Percentiles rank a stretch among this genome's conserved stretches.
Conservation (phyloP, 805 yeast species). For the Zygosaccharomyces gambellarensis region DNA sequence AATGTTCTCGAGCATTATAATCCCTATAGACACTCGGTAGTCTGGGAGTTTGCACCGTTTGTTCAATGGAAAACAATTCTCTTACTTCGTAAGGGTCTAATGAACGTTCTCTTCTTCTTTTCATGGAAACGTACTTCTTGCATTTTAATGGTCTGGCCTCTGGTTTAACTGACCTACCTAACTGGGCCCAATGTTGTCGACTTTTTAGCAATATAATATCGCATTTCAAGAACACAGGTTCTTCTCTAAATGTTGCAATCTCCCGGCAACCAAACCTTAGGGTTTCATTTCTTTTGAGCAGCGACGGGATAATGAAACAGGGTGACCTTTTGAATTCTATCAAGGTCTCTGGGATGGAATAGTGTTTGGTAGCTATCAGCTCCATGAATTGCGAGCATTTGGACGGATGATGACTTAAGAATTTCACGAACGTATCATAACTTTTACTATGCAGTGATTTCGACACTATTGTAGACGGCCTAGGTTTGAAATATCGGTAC, state of each 20-base stretch:
- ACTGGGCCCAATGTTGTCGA: slow-evolving; percentile 26
- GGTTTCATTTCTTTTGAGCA: slow-evolving; percentile 15
- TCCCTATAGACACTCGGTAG: slow-evolving; percentile 10
- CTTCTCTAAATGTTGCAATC: slow-evolving; percentile 3
- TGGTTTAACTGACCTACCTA: slow-evolving; percentile 21
- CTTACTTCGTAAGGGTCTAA: slow-evolving; percentile 13
- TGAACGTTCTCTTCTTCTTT: slow-evolving; percentile 3
- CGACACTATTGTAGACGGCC: neutral
- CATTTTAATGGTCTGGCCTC: slow-evolving; percentile 13
- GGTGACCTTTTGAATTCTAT: slow-evolving; percentile 15
- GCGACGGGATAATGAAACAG: slow-evolving; percentile 16
- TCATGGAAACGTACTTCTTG: slow-evolving; percentile 9
- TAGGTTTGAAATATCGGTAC: slow-evolving; percentile 17
- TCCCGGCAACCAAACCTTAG: slow-evolving; percentile 4
- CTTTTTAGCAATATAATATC: slow-evolving; percentile 21
- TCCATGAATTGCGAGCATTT: slow-evolving; percentile 1
- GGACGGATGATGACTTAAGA: slow-evolving; percentile 2
- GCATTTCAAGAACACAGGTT: slow-evolving; percentile 15
- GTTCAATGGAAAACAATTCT: slow-evolving; percentile 22
- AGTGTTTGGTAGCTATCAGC: slow-evolving; percentile 13
- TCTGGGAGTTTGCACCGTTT: slow-evolving; percentile 21
- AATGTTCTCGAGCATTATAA: slow-evolving; percentile 3
- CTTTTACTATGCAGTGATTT: slow-evolving; percentile 11
- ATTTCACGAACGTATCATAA: slow-evolving; percentile 5
- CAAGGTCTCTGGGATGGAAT: slow-evolving; percentile 13